Evolutionary conservation across 106 monocot genomes (phyloP), one percentile per base, ranked within the genome.

Genomic region (Dioscorea zingiberensis): DNA sequence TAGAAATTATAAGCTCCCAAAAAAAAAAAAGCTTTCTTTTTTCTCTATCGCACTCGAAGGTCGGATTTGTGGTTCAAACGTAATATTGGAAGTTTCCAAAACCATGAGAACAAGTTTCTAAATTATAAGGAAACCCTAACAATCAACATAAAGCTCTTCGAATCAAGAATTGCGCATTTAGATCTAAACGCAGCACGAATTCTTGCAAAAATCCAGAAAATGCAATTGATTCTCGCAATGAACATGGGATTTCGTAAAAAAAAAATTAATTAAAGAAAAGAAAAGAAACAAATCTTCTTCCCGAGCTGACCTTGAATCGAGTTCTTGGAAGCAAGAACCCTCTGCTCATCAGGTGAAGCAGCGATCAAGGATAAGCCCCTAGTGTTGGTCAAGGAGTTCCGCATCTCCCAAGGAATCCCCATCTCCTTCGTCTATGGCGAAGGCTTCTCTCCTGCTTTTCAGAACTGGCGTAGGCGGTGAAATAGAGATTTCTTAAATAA

Each of bases 321-420:
- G 25, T 29, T 57, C 45, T 46, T 69, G 23, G 44, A 44, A 58
- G 45, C 29, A 44, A 58, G 44, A 13, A 14, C 59, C n/a, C 44
- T 58, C 55, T 18, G 57, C 32, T 69, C 69, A 21, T 58, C 45
- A 13, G 69, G 69, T 38, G 69, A 58, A 46, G 56, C 69, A 46
- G 56, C 69, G 54, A 38, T 53, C 58, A 44, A 27, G 30, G 44
- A 69, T 15, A 30, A 58, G 4, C 26, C 44, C 59, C 57, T 32
- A 56, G 14, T 69, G 58, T 46, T 59, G 29, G 38, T 17, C 69
- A 56, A 69, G 7, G 69, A 45, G 54, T 69, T 58, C 23, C 69
- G 58, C 69, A 69, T 44, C 44, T 69, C 69, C 25, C 38, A 57
- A 38, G 27, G 26, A 27, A 44, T 28, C 7, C 25, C 61, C 60